Evolutionary conservation across 1,284 basidiomycete species (phyloP), one percentile per base, ranked within the genome.

Genomic region (Cronartium quercuum): DNA sequence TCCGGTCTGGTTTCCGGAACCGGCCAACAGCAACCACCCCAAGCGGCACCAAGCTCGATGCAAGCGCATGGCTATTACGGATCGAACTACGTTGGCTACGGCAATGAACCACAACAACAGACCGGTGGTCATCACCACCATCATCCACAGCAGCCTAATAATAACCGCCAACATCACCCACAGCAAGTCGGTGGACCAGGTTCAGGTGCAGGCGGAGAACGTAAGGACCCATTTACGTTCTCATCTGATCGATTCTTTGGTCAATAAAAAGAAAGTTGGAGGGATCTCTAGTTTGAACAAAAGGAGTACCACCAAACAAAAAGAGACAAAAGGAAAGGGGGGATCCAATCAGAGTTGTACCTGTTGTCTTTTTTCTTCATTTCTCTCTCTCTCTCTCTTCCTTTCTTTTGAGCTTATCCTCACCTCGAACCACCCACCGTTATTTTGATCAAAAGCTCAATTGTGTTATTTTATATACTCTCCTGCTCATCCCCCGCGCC

Each of bases 191-290:
- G 42, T 44, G 21, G 42, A 41, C 38, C 24, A 47, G 35, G 12
- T 35, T 42, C 55, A 41, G 64, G 57, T 13, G 41, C 47, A 18
- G 62, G 60, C 58, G 51, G 47, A 37, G 71, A 74, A 9, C 71
- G 71, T n/a, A 74, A 74, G 61, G 71, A 74, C 40, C 71, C 71
- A 35, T 74, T 74, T 62, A 37, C 64, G 55, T 74, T 66, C 61
- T 55, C 71, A 29, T 66, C 71, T 44, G 71, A 74, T 47, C 63
- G 71, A 60, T 74, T 74, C 40, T 74, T 74, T 63, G 64, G 58
- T 62, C 71, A 74, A 51, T 74, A 47, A 66, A 29, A 34, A 4
- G 21, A 40, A 29, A 58, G 15, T 15, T 61, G 24, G 44, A 10
- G n/a, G 10, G 10, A 12, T 47, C n/a, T 47, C 44, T 47, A 47